Evolutionary conservation across 768 basidiomycete species (phyloP).

Genomic region (Suillus hirtellus): DNA sequence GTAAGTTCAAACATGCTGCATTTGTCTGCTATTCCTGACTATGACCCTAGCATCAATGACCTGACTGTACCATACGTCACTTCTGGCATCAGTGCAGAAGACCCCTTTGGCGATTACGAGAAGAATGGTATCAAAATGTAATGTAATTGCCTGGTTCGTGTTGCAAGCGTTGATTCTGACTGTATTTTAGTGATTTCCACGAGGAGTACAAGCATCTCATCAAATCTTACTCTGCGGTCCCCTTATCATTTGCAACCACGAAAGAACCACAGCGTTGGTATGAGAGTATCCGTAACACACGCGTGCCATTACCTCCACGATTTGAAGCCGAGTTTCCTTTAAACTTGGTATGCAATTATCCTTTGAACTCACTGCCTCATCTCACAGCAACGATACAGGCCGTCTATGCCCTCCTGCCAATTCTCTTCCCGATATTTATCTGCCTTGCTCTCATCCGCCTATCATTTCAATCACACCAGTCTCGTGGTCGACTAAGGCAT

Average conservation of each 20-base stretch:
- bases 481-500: constrained; percentile 61
- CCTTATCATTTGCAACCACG: constrained; percentile 41
- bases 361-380: not conserved
- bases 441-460: constrained; percentile 58
- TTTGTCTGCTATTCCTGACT: constrained; percentile 1
- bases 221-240: constrained; percentile 48
- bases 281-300: constrained; percentile 37
- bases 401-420: constrained; percentile 55
- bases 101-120: constrained; percentile 61
- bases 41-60: constrained; percentile 58
- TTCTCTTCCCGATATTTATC: constrained; percentile 63
- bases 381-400: constrained; percentile 36
- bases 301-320: constrained; percentile 56
- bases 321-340: constrained; percentile 64
- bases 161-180: constrained; percentile 8
- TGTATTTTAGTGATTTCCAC: constrained; percentile 47
- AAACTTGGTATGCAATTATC: constrained; percentile 57
- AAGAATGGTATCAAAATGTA: constrained; percentile 65
- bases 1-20: constrained; percentile 38
- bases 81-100: constrained; percentile 65
- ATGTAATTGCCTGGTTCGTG: constrained; percentile 44
- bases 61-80: constrained; percentile 82
- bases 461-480: constrained; percentile 54
- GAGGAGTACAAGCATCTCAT: constrained; percentile 60
- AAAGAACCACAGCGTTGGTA: constrained; percentile 51